Base-by-base conservation (phyloP, 2,329 filamentous ascomycete species). In the Lachnum nothofagi region DNA sequence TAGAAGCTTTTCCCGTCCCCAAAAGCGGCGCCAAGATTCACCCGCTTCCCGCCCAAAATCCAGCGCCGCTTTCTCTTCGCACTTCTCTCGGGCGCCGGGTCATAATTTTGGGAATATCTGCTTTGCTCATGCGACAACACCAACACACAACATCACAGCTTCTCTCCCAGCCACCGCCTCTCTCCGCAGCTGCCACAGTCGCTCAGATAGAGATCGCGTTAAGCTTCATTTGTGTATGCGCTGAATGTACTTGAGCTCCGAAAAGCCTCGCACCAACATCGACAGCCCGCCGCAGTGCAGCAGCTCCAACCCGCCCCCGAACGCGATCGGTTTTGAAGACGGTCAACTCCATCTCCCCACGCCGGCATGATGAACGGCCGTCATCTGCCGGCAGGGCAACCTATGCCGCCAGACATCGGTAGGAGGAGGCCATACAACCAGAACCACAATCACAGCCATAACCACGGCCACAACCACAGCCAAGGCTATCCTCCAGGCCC, bases 301-400 rank as follows among this genome's bases (percentile, higher is more conserved):
- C 23, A 34, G 25, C 42, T 52, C 48, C 55, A 54, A 50, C 40
- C 47, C 57, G 48, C 53, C 44, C 29, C 46, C 44, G 50, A 54
- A 61, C 56, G 49, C 57, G 60, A 46, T 59, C 51, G 53, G 55
- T 46, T 44, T 45, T 54, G 53, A 33, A 52, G 23, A 42, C 10
- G 12, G 10, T 23, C 42, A 42, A 29, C 33, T 23, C 38, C 25
- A 42, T 34, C 29, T 60, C 68, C 78, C 78, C 76, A 79, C 72
- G 78, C 79, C 80, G 82, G 80, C 79, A 87, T 78, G 83, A 88
- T 88, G 84, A 85, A 82, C 74, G 75, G 75, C 71, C 78, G 75
- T 78, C 82, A 85, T 84, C 81, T 85, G 82, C 81, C 83, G 80
- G 82, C 82, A 80, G 84, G 84, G 77, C 81, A 83, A 71, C 75